phyloP scores from a whole-genome alignment of 768 basidiomycete genomes.

The Termitomyces sp. region DNA sequence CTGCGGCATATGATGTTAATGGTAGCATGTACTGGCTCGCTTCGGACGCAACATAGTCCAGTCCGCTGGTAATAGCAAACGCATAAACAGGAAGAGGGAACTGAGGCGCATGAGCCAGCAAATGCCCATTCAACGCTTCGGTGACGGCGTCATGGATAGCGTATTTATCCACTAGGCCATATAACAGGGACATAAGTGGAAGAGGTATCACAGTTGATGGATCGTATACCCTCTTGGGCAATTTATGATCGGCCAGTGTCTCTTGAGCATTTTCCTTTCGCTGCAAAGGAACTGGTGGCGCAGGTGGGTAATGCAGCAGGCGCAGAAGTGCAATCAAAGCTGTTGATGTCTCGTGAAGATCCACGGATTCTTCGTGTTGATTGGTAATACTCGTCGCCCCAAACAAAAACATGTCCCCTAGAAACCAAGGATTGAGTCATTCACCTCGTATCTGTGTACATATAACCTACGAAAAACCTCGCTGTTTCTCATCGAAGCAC shows the following conservation, averaged over 20 bases:
- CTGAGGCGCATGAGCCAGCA: slow-evolving; percentile 44
- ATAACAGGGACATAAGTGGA: slow-evolving; percentile 49
- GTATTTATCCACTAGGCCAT: slow-evolving; percentile 64
- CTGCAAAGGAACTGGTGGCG: slow-evolving; percentile 32
- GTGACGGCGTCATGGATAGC: slow-evolving; percentile 41
- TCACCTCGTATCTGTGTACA: not conserved
- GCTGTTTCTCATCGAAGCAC: slow-evolving; percentile 44
- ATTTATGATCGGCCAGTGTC: slow-evolving; percentile 22
- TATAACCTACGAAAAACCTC: slow-evolving; percentile 55
- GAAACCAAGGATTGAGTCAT: slow-evolving; percentile 10
- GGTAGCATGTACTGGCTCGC: slow-evolving; percentile 60
- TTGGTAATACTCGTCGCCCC: slow-evolving; percentile 32
- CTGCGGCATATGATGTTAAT: slow-evolving; percentile 45
- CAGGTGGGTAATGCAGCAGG: slow-evolving; percentile 51
- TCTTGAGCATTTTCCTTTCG: slow-evolving; percentile 20
- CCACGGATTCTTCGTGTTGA: slow-evolving; percentile 30
- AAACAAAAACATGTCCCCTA: slow-evolving; percentile 67
- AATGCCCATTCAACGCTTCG: slow-evolving; percentile 41
- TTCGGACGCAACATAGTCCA: slow-evolving; percentile 45
- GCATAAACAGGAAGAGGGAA: slow-evolving; percentile 59
- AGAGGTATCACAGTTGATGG: slow-evolving; percentile 52
- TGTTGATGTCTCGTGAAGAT: slow-evolving; percentile 49
- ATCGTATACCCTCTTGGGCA: slow-evolving; percentile 31
- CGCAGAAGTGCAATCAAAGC: slow-evolving; percentile 46
- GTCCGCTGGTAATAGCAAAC: slow-evolving; percentile 38